Evolutionary conservation across 75 land plant genomes (phyloP), one percentile per base, ranked within the genome.

Genomic region (Isoetes taiwanensis): DNA sequence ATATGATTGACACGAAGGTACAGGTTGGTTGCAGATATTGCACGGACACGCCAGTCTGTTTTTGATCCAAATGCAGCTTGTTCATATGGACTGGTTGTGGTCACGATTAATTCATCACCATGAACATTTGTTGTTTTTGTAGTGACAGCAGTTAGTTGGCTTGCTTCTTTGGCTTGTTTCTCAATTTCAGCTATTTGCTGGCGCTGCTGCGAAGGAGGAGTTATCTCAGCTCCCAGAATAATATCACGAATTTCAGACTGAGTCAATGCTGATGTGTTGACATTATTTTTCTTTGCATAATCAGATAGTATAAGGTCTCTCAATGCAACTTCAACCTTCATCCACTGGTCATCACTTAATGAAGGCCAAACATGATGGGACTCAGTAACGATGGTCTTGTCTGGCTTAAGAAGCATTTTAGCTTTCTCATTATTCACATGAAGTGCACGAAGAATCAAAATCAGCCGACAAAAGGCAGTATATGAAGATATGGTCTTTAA

Each of bases 321-420:
- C 50, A 46, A 23, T 46, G 50, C 50, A 16, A 46, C 50, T n/a
- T 46, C 50, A 8, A 46, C 50, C 50, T 46, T 46, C 50, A 46
- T 46, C 50, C 50, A 46, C 16, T 46, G 50, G 50, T 46, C 50
- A 46, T 46, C 50, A 6, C 21, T 46, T 8, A 46, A 16, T 5
- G 50, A 8, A 46, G 50, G 50, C 50, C 50, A 46, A 46, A 46
- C 25, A 46, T 46, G 50, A 46, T 46, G 50, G 6, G 50, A 23
- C 16, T 46, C 50, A 3, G 50, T 46, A 46, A 46, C 19, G n/a
- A 46, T 46, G 23, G 50, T 46, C 50, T 46, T 46, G 50, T 46
- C 50, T 8, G 50, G 50, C 19, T 46, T 46, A 5, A 46, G 23
- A n/a, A 46, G 50, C 50, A 46, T 46, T 46, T 46, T 46, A n/a